phyloP scores from a whole-genome alignment of 495 filamentous ascomycete genomes.

The Penicillium herquei region DNA sequence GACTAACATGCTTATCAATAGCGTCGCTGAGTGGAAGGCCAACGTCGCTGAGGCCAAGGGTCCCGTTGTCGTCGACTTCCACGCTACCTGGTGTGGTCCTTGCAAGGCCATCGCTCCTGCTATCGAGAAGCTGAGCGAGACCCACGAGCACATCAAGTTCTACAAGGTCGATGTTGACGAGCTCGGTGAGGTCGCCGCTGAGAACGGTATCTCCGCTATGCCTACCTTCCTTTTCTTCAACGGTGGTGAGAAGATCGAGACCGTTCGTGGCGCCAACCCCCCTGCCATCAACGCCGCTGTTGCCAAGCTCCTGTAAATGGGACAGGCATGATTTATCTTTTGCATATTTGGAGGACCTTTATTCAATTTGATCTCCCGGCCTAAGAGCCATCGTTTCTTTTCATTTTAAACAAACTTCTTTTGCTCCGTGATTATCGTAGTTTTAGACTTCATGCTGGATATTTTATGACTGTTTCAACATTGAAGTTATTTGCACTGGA shows the following conservation, averaged over 20 bases:
- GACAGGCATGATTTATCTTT: background rate
- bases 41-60: slow-evolving; percentile 37
- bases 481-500: too few relatives aligned
- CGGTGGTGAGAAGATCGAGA: slow-evolving; percentile 62
- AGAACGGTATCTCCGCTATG: slow-evolving; percentile 90
- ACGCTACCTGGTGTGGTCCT: slow-evolving; percentile 90
- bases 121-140: slow-evolving; percentile 61
- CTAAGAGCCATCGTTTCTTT: background rate
- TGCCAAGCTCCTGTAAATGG: background rate
- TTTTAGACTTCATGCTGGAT: background rate
- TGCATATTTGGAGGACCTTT: background rate
- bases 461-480: background rate
- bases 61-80: slow-evolving; percentile 80
- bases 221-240: slow-evolving; percentile 90
- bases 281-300: slow-evolving; percentile 57
- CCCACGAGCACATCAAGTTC: slow-evolving; percentile 62
- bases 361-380: slow-evolving; percentile 1
- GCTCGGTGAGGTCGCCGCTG: slow-evolving; percentile 68
- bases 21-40: slow-evolving; percentile 56
- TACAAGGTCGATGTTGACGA: slow-evolving; percentile 94
- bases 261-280: slow-evolving; percentile 82
- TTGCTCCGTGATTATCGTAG: background rate
- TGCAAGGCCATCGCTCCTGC: slow-evolving; percentile 86
- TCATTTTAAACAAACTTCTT: background rate
- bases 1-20: slow-evolving; percentile 29